Percentiles rank a stretch among this genome's conserved stretches.
Evolutionary conservation across 257 asterid species (phyloP).

Genomic region (Striga asiatica): DNA sequence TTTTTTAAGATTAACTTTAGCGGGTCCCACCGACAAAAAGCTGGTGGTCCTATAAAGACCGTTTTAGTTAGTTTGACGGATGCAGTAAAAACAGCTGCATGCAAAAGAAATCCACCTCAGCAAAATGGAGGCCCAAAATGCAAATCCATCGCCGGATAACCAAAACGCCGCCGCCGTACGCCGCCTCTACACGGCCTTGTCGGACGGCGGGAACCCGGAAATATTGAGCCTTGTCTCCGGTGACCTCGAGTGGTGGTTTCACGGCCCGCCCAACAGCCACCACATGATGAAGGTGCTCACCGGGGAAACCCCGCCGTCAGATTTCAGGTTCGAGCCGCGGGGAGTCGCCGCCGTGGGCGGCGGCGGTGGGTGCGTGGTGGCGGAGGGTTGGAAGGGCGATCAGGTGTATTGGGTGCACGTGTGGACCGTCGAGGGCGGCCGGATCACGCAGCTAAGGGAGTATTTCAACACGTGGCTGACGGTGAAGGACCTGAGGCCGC

Average conservation of each 20-base stretch:
- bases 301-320: slow-evolving; percentile 35
- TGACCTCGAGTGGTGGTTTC: slow-evolving; percentile 97
- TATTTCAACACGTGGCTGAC: slow-evolving; percentile 93
- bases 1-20: too few relatives aligned
- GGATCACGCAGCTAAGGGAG: slow-evolving; percentile 71
- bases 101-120: too few relatives aligned
- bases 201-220: slow-evolving; percentile 23
- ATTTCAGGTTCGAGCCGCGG: slow-evolving; percentile 54
- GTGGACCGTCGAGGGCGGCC: slow-evolving; percentile 65
- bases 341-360: slow-evolving; percentile 57
- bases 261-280: slow-evolving; percentile 85
- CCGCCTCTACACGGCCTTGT: slow-evolving; percentile 49
- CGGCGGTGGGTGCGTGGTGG: slow-evolving; percentile 52
- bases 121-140: slow-evolving; percentile 24
- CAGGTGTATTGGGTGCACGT: slow-evolving; percentile 86
- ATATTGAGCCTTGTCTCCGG: slow-evolving; percentile 26
- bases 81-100: too few relatives aligned
- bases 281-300: slow-evolving; percentile 91
- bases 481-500: slow-evolving; percentile 50
- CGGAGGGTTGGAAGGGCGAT: slow-evolving; percentile 88
- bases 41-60: too few relatives aligned
- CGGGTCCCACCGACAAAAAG: too few relatives aligned
- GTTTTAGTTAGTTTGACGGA: too few relatives aligned
- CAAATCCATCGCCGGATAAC: slow-evolving; percentile 21
- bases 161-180: slow-evolving; percentile 33